These are phyloP conservation scores for Achaetomiella virescens DNA, from an alignment of 495 filamentous ascomycete genomes.

Conservation along the genomic window DNA sequence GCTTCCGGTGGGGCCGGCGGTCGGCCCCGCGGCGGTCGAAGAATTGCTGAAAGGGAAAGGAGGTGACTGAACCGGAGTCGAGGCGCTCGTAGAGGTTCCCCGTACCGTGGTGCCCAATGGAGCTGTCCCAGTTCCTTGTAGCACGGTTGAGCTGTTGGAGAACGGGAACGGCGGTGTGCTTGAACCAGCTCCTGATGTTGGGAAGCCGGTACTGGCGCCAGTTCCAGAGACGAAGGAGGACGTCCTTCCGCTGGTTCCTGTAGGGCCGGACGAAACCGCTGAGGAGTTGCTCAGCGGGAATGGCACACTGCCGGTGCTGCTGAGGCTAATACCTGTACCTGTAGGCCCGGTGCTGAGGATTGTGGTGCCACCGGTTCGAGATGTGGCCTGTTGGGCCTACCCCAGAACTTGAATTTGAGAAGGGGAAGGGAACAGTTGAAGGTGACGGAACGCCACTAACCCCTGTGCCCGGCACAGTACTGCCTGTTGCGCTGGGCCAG, in stretches of 20 bases:
- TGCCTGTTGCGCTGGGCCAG: background rate
- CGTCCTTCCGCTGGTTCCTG: slow-evolving; percentile 9
- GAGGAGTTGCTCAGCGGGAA: slow-evolving; percentile 5
- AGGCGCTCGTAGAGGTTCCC: background rate
- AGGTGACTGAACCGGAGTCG: background rate
- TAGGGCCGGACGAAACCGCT: background rate
- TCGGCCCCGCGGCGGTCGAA: background rate
- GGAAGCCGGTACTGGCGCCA: slow-evolving; percentile 5
- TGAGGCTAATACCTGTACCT: background rate
- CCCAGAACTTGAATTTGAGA: slow-evolving; percentile 7
- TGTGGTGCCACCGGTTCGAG: background rate
- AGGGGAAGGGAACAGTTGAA: slow-evolving; percentile 11
- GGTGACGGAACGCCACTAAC: background rate
- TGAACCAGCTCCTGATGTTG: slow-evolving; percentile 5
- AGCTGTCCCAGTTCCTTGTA: slow-evolving; percentile 5
- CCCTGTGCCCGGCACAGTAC: too few relatives aligned
- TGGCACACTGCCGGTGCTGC: slow-evolving; percentile 1
- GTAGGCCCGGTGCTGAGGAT: background rate
- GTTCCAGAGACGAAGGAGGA: background rate
- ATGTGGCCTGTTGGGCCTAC: background rate
- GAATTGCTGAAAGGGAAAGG: slow-evolving; percentile 15
- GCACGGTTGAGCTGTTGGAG: slow-evolving; percentile 23
- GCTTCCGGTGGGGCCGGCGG: background rate
- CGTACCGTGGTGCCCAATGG: background rate
- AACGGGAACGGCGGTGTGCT: slow-evolving; percentile 24